Base-by-base conservation (phyloP, 164 flowering plant genomes). In the Stephania yunnanensis region DNA sequence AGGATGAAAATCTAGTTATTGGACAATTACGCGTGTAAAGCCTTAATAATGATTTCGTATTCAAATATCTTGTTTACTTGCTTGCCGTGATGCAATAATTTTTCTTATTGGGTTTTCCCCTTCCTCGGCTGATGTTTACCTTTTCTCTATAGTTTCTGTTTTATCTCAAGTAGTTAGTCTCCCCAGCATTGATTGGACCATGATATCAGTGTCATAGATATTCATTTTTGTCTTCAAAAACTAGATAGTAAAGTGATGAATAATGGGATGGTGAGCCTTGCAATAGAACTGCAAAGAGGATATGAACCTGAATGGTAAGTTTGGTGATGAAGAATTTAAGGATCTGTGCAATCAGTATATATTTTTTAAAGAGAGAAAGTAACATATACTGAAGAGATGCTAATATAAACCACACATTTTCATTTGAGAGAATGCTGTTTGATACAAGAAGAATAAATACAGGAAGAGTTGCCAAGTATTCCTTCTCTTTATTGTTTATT, bases 391-490 rank as follows among this genome's bases (percentile, higher is more conserved):
- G 7, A 58, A 58, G 20, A 15, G 64, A 58, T 15, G 64, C 20
- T 58, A 17, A 15, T 15, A 15, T 15, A 58, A 15, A 15, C 20
- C 19, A 36, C n/a, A 58, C 13, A 3, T 58, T 58, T 58, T 58
- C 64, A 58, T 58, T 4, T 58, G 19, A 58, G 64, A 58, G 64
- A 58, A 58, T 15, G 64, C 13, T 58, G 64, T 58, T 58, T 58
- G 20, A 15, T 58, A 58, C 64, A 58, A 6, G 20, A 58, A 58
- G 64, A 5, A 58, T 58, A 58, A 3, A 58, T 58, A 58, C 64
- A 58, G 5, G 19, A 58, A 58, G 64, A 58, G 64, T 58, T 58
- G 64, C 15, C 68, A 65, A 65, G 25, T 65, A 65, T 67, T 67
- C 20, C 42, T 67, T 58, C 64, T 67, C 36, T 30, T 67, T 30